Evolutionary conservation across 2,329 filamentous ascomycete genomes (phyloP).

Genomic region (Penicillium crustosum): DNA sequence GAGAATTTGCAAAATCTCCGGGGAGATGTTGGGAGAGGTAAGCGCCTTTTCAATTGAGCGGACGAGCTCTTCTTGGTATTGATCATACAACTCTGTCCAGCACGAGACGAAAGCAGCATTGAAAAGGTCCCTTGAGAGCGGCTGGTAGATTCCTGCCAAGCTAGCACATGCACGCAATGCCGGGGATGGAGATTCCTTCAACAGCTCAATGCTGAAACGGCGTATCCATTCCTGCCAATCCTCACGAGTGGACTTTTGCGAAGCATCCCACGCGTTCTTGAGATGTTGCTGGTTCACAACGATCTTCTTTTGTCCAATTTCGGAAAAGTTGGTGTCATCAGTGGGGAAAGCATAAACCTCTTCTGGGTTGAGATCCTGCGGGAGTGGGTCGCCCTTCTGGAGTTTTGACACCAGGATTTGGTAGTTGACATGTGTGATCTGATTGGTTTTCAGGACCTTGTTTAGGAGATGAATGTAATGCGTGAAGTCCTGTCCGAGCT

Average conservation of each 20-base stretch:
- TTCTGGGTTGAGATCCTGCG: constrained; percentile 88
- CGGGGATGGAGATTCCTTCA: constrained; percentile 95
- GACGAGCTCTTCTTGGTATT: constrained; percentile 95
- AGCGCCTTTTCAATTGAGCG: constrained; percentile 94
- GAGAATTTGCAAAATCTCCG: constrained; percentile 89
- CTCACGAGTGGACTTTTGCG: constrained; percentile 93
- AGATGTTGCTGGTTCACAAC: constrained; percentile 97
- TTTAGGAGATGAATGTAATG: constrained; percentile 94
- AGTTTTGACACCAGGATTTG: constrained; percentile 88
- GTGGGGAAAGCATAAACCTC: constrained; percentile 73
- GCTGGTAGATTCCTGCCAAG: constrained; percentile 85
- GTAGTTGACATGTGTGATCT: constrained; percentile 87
- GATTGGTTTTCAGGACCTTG: constrained; percentile 75
- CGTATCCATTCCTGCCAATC: constrained; percentile 99
- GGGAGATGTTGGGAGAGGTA: constrained; percentile 91
- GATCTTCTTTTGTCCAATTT: constrained; percentile 87
- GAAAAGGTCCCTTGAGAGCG: constrained; percentile 89
- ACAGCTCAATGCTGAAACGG: constrained; percentile 88
- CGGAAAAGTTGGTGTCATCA: constrained; percentile 78
- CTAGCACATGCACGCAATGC: constrained; percentile 90
- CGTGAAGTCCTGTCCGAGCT: constrained; percentile 90
- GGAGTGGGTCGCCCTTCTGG: constrained; percentile 91
- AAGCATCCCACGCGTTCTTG: constrained; percentile 95
- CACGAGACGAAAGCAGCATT: constrained; percentile 99
- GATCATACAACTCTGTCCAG: constrained; percentile 96